Conservation (phyloP, 2,329 filamentous ascomycete species). For the Talaromyces sp. region DNA sequence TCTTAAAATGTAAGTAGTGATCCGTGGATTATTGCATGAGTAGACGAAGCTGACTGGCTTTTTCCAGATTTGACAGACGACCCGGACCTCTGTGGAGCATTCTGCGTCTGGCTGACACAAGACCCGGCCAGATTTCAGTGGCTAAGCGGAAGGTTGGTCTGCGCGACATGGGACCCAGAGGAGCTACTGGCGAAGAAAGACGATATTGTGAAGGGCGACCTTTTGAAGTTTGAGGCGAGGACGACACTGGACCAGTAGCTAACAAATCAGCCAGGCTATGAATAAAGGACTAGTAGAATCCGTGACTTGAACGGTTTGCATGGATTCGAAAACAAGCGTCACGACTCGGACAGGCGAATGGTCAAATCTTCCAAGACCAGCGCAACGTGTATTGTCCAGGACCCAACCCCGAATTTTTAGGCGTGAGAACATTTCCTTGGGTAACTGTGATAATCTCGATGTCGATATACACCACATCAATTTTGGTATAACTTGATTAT, state of each 20-base stretch:
- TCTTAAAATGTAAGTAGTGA: slow-evolving; percentile 13
- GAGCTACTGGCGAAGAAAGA: slow-evolving; percentile 37
- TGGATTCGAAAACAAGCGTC: no score
- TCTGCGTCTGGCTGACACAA: slow-evolving; percentile 19
- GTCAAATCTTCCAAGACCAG: no score
- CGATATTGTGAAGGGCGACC: slow-evolving; percentile 30
- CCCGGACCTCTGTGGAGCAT: slow-evolving; percentile 17
- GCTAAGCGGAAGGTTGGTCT: slow-evolving; percentile 41
- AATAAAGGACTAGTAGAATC: background rate
- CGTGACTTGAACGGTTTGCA: background rate
- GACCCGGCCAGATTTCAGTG: slow-evolving; percentile 23
- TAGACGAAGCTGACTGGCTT: background rate
- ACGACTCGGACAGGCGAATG: no score
- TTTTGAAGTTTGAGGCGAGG: slow-evolving; percentile 14
- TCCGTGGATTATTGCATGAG: background rate
- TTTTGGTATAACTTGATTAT: no score
- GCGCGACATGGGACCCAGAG: slow-evolving; percentile 42
- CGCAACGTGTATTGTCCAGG: no score
- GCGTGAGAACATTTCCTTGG: no score
- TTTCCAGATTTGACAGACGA: slow-evolving; percentile 17
- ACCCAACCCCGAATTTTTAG: no score
- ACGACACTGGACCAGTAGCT: slow-evolving; percentile 3
- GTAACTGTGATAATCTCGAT: no score
- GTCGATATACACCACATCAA: no score
- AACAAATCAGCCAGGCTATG: background rate